phyloP scores from a whole-genome alignment of 148 eudicot species.

The Pharnaceum exiguum region DNA sequence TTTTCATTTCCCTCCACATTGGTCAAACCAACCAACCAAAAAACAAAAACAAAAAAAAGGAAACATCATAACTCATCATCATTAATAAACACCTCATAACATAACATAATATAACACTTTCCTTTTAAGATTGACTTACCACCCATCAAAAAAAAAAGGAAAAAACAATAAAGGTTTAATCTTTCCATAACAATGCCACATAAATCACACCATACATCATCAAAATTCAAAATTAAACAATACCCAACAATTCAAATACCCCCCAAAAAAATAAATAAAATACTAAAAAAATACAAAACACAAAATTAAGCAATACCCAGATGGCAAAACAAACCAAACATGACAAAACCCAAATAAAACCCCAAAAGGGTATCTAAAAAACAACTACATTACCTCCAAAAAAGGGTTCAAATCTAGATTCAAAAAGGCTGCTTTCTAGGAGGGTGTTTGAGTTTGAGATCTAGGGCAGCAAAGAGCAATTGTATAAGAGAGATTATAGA shows the following conservation, averaged over 20 bases:
- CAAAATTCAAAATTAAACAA: too few relatives aligned
- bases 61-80: conserved; percentile 5
- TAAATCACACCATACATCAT: too few relatives aligned
- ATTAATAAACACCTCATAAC: background rate
- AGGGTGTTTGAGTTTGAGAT: conserved; percentile 14
- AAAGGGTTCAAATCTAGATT: conserved; percentile 17
- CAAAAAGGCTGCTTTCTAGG: conserved; percentile 4
- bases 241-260: too few relatives aligned
- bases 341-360: background rate
- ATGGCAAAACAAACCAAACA: conserved; percentile 5
- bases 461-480: conserved; percentile 12
- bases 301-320: conserved; percentile 1
- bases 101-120: background rate
- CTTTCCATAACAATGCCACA: too few relatives aligned
- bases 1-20: conserved; percentile 7
- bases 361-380: conserved; percentile 10
- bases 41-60: background rate
- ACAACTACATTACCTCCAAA: conserved; percentile 9
- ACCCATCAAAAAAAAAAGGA: too few relatives aligned
- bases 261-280: too few relatives aligned
- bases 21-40: conserved; percentile 21
- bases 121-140: too few relatives aligned
- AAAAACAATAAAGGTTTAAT: too few relatives aligned
- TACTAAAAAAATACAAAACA: too few relatives aligned
- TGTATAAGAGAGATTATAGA: background rate